Evolutionary conservation across 1,284 basidiomycete species (phyloP).

Genomic region (Chalciporus sp.): DNA sequence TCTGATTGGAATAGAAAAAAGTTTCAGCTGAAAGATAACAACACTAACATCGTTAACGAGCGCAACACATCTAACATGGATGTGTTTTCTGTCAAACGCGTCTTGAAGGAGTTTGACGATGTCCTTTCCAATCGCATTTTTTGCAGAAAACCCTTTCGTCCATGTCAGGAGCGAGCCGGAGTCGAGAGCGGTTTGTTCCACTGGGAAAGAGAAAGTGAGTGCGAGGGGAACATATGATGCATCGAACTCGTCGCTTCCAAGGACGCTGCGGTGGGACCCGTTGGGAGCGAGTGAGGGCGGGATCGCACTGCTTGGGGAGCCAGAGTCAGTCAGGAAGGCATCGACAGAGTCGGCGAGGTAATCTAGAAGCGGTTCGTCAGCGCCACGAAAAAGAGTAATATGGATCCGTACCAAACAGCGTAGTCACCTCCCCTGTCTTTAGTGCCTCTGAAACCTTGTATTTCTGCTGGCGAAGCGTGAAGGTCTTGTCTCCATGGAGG

Average conservation of each 20-base stretch:
- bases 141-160: slow-evolving; percentile 96
- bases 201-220: slow-evolving; percentile 96
- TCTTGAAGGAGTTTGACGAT: slow-evolving; percentile 92
- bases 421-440: slow-evolving; percentile 85
- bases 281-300: slow-evolving; percentile 42
- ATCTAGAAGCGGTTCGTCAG: slow-evolving; percentile 49
- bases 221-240: slow-evolving; percentile 75
- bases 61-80: slow-evolving; percentile 92
- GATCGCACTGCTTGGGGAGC: slow-evolving; percentile 44
- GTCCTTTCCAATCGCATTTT: slow-evolving; percentile 90
- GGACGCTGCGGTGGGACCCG: slow-evolving; percentile 21
- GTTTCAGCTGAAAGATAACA: slow-evolving; percentile 1
- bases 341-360: slow-evolving; percentile 97
- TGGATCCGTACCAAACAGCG: slow-evolving; percentile 72
- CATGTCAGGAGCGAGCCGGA: slow-evolving; percentile 90
- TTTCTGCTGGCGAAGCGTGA: slow-evolving; percentile 89
- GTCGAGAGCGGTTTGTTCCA: slow-evolving; percentile 93
- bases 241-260: slow-evolving; percentile 38
- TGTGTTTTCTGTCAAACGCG: slow-evolving; percentile 90
- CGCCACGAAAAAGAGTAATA: slow-evolving; percentile 1
- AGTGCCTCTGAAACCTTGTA: slow-evolving; percentile 90
- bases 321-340: slow-evolving; percentile 80
- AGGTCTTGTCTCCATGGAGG: slow-evolving; percentile 87
- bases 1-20: slow-evolving; percentile 4
- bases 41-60: slow-evolving; percentile 91